Evolutionary conservation across 345 rosid species (phyloP).

Genomic region (Acer saccharum): DNA sequence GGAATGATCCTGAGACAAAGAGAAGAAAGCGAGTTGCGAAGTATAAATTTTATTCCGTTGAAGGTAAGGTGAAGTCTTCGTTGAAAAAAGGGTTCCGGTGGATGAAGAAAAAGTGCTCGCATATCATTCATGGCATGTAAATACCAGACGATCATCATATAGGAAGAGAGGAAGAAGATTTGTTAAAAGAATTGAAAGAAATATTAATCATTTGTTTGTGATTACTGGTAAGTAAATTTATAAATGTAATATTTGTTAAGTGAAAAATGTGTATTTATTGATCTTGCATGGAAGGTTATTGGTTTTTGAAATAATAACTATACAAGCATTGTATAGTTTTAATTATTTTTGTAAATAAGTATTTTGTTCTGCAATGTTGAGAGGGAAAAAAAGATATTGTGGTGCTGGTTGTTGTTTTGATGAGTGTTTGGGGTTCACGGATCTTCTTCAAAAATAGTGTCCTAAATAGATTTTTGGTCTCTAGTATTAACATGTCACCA

Average conservation of each 20-base stretch:
- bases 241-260: background rate
- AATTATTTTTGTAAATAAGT: too few relatives aligned
- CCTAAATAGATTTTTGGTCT: too few relatives aligned
- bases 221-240: background rate
- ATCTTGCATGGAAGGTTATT: too few relatives aligned
- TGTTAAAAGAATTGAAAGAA: background rate
- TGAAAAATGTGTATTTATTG: background rate
- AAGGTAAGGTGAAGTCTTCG: conserved; percentile 51
- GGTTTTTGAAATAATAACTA: background rate
- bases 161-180: background rate
- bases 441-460: too few relatives aligned
- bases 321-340: too few relatives aligned
- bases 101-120: conserved; percentile 50
- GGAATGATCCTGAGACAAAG: conserved; percentile 50
- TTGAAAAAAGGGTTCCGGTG: conserved; percentile 49
- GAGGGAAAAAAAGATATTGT: too few relatives aligned
- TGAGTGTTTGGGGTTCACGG: too few relatives aligned
- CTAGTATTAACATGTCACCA: too few relatives aligned
- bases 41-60: conserved; percentile 50
- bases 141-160: background rate
- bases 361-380: too few relatives aligned
- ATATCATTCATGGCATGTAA: conserved; percentile 32
- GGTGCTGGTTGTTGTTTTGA: too few relatives aligned
- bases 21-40: conserved; percentile 51
- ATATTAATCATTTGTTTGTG: background rate